Evolutionary conservation across 2,329 filamentous ascomycete genomes (phyloP).

Genomic region (Alternaria arbusti): DNA sequence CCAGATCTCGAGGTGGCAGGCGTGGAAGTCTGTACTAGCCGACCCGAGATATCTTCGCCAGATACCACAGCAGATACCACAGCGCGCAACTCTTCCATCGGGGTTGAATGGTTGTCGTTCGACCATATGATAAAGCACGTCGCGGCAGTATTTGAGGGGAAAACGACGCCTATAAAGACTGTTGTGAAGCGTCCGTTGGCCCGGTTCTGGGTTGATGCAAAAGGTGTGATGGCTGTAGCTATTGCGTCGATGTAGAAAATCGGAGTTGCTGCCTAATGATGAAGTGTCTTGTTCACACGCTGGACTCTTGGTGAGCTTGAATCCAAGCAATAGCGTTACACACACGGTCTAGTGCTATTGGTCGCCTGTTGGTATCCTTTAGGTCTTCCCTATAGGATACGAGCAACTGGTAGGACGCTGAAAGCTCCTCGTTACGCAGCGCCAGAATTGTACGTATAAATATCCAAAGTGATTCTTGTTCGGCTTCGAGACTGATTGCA

Average conservation of each 20-base stretch:
- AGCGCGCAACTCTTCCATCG: neutral
- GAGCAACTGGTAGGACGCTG: slow-evolving; percentile 13
- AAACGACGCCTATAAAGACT: neutral
- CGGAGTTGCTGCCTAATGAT: neutral
- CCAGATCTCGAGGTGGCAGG: slow-evolving; percentile 8
- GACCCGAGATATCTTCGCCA: slow-evolving; percentile 4
- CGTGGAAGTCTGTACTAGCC: neutral
- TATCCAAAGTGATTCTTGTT: slow-evolving; percentile 44
- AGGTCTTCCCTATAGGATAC: slow-evolving; percentile 11
- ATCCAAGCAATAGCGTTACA: slow-evolving; percentile 24
- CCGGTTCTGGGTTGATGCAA: slow-evolving; percentile 15
- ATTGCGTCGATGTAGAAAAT: slow-evolving; percentile 21
- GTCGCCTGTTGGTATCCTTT: neutral
- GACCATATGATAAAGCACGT: slow-evolving; percentile 5
- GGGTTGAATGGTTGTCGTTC: slow-evolving; percentile 2
- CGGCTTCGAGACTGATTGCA: slow-evolving; percentile 24
- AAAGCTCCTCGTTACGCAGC: slow-evolving; percentile 14
- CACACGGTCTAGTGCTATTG: slow-evolving; percentile 7
- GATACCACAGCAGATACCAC: slow-evolving; percentile 1
- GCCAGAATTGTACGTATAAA: slow-evolving; percentile 38
- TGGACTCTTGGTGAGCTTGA: slow-evolving; percentile 8
- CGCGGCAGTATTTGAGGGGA: neutral
- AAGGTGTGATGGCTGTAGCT: slow-evolving; percentile 17
- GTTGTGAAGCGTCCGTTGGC: neutral
- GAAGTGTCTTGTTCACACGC: neutral